phyloP scores from a whole-genome alignment of 1,284 basidiomycete genomes.

The Melampsora occidentalis region DNA sequence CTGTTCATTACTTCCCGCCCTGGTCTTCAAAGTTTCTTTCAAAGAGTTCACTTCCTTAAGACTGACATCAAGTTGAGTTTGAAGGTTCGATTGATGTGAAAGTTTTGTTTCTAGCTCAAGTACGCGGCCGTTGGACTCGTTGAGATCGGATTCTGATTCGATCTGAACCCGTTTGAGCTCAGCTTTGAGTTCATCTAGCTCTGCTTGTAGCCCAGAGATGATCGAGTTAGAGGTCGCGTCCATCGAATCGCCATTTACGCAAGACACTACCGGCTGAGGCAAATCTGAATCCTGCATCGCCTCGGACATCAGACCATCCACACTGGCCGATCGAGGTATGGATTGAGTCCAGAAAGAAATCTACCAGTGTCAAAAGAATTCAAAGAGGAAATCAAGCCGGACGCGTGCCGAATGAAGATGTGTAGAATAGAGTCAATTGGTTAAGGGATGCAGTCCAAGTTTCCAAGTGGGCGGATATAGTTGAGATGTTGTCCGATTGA shows the following conservation, averaged over 20 bases:
- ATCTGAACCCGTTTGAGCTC: conserved; percentile 31
- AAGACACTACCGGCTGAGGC: background rate
- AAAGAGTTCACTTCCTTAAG: conserved; percentile 21
- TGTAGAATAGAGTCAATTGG: too few relatives aligned
- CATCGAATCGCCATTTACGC: background rate
- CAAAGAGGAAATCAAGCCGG: background rate
- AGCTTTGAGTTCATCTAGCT: conserved; percentile 28
- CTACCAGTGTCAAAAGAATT: background rate
- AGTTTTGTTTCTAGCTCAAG: conserved; percentile 33
- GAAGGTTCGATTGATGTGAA: background rate
- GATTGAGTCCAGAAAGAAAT: background rate
- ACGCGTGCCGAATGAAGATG: background rate
- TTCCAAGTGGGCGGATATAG: too few relatives aligned
- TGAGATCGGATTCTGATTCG: conserved; percentile 36
- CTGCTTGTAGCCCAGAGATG: conserved; percentile 7
- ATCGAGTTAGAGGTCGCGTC: background rate
- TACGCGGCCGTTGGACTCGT: conserved; percentile 7
- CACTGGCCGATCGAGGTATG: background rate
- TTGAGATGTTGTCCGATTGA: too few relatives aligned
- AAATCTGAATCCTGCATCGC: conserved; percentile 8
- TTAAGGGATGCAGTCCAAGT: too few relatives aligned
- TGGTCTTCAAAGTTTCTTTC: conserved; percentile 6
- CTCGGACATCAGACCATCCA: conserved; percentile 14
- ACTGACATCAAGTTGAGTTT: conserved; percentile 22
- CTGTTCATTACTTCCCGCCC: background rate